A percentile compares a stretch with the other conserved stretches of the same genome.
Evolutionary conservation across 2,329 filamentous ascomycete species (phyloP).

Genomic region (Drechslera avenae): DNA sequence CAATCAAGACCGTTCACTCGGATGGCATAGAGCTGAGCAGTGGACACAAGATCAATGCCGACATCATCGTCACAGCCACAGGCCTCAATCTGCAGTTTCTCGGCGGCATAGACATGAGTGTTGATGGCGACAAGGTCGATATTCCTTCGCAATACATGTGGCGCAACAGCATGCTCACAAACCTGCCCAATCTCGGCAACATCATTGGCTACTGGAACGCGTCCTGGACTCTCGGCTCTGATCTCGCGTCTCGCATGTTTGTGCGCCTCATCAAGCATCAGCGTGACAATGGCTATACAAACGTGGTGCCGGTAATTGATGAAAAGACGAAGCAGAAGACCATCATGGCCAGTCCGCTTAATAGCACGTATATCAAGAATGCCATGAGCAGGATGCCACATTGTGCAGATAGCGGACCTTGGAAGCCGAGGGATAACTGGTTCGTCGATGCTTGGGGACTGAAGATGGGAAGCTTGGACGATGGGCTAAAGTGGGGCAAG

Average conservation of each 20-base stretch:
- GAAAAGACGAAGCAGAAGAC: constrained; percentile 48
- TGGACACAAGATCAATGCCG: constrained; percentile 58
- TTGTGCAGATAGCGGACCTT: constrained; percentile 52
- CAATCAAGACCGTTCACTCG: constrained; percentile 57
- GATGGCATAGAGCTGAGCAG: constrained; percentile 56
- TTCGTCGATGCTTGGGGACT: constrained; percentile 52
- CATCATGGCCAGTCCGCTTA: constrained; percentile 52
- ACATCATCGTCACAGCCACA: constrained; percentile 69
- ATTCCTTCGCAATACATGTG: constrained; percentile 61
- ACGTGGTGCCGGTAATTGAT: constrained; percentile 54
- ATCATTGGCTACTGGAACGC: constrained; percentile 65
- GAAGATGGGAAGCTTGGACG: constrained; percentile 50
- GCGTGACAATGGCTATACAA: constrained; percentile 50
- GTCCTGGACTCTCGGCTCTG: constrained; percentile 67
- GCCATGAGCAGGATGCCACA: constrained; percentile 53
- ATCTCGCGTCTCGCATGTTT: constrained; percentile 58
- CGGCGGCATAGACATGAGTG: constrained; percentile 56
- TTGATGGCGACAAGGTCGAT: constrained; percentile 58
- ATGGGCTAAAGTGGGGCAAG: constrained; percentile 47
- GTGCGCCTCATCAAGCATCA: constrained; percentile 60
- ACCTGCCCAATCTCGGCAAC: constrained; percentile 64
- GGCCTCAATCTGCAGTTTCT: constrained; percentile 63
- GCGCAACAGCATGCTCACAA: constrained; percentile 66
- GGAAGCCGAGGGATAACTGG: constrained; percentile 53
- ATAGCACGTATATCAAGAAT: constrained; percentile 58